Conservation (phyloP, 2,329 filamentous ascomycete species). For the Calonectria naviculata region DNA sequence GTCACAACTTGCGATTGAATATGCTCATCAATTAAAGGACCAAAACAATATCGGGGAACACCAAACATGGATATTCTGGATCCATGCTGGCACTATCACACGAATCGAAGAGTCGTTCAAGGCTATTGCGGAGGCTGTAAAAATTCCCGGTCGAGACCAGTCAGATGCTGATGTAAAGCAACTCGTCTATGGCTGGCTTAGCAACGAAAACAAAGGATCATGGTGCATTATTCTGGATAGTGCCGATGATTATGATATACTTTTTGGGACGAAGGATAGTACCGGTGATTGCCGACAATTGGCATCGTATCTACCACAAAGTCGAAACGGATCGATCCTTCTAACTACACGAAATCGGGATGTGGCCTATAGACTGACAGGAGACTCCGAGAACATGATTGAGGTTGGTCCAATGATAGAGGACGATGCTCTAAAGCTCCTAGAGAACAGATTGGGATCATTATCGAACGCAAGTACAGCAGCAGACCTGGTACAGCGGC, state of each 20-base stretch:
- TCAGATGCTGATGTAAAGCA: neutral
- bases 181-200: neutral
- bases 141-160: neutral
- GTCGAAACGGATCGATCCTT: neutral
- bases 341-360: neutral
- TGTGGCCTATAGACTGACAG: neutral
- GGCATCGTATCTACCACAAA: neutral
- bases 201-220: neutral
- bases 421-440: neutral
- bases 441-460: neutral
- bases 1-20: no score
- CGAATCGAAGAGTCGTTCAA: no score
- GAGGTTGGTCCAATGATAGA: conserved; percentile 1
- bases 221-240: neutral
- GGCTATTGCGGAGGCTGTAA: neutral
- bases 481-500: neutral
- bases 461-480: neutral
- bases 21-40: no score
- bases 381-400: neutral
- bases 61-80: no score
- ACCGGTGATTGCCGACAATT: neutral
- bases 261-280: neutral
- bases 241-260: neutral
- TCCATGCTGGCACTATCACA: no score
- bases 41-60: no score